A percentile compares a stretch with the other conserved stretches of the same genome.
Conservation (phyloP, 805 yeast genomes). For the Jamesozyma rosinii region DNA sequence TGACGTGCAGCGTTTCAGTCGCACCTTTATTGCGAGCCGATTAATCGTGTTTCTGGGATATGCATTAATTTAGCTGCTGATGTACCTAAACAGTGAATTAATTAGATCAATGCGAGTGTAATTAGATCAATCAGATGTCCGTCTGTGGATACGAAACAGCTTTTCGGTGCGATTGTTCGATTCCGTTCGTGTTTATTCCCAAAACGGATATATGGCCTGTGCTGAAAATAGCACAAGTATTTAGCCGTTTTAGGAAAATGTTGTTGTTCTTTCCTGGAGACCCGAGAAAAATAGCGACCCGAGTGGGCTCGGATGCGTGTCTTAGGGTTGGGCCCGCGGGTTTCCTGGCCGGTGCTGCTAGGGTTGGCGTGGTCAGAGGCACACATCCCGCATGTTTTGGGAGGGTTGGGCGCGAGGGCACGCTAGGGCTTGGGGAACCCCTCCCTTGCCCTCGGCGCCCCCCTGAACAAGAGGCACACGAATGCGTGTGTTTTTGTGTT, state of each 20-base stretch:
- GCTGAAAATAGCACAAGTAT: neutral
- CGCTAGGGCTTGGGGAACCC: too few relatives aligned
- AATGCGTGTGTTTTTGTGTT: too few relatives aligned
- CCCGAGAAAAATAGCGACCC: neutral
- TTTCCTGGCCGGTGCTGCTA: too few relatives aligned
- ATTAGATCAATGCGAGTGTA: neutral
- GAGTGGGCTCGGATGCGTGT: neutral
- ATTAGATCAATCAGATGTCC: too few relatives aligned
- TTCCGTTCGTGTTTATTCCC: constrained; percentile 1
- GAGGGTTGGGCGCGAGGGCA: too few relatives aligned
- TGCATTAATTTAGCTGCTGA: neutral
- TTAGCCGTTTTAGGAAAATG: neutral
- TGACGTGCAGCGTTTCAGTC: too few relatives aligned
- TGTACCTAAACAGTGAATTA: neutral
- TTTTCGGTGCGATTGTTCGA: neutral
- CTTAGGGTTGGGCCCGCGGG: neutral
- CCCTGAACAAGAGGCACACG: too few relatives aligned
- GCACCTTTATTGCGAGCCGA: too few relatives aligned
- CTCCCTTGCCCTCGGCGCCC: too few relatives aligned
- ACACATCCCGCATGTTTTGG: too few relatives aligned
- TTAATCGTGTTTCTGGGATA: neutral
- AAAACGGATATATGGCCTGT: neutral
- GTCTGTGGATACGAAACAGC: too few relatives aligned
- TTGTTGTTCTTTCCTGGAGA: neutral
- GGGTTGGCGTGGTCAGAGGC: too few relatives aligned